Base-by-base conservation (phyloP, 2,329 filamentous ascomycete species). In the Trichoderma sp. region DNA sequence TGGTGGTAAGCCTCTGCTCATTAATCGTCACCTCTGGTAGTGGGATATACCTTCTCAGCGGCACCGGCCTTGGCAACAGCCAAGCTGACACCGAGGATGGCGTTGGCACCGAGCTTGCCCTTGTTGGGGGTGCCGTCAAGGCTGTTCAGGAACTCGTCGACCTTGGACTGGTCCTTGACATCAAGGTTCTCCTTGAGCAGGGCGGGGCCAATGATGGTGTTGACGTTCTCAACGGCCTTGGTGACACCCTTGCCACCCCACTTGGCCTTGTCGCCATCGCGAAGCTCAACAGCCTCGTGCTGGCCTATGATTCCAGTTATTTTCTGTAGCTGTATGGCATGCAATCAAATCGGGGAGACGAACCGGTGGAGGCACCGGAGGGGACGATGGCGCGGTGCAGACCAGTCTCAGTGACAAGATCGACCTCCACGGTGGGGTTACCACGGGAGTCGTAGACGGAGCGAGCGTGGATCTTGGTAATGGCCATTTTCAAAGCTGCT, bases 371-470 rank as follows among this genome's bases (percentile, higher is more conserved):
- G 80, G 95, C 95, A 84, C 95, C 95, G 76, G 95, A 98, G 80
- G 95, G 95, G 75, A 98, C 95, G 82, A 98, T 98, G 83, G 95
- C 95, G 82, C 95, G 94, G 91, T 98, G 95, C 75, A 98, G 91
- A 81, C 95, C 95, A 79, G 93, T 97, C 87, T 97, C 94, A 79
- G 95, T 98, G 86, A 97, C 92, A 79, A 98, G 90, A 83, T 98
- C 95, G 80, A 98, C 95, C 89, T 98, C 95, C 81, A 98, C 95
- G 82, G 96, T 99, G 81, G 96, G 96, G 91, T 99, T 99, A 83
- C 90, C 90, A 82, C 96, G 95, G 84, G 96, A 98, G 90, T 99
- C 96, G 90, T 95, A 99, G 88, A 99, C 94, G 81, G 92, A 95
- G 82, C 96, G 93, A 81, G 93, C 93, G 89, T 95, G 92, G 82